Conservation (phyloP, 352 stramenopile species). For the Stephanocyclus meneghinianus region DNA sequence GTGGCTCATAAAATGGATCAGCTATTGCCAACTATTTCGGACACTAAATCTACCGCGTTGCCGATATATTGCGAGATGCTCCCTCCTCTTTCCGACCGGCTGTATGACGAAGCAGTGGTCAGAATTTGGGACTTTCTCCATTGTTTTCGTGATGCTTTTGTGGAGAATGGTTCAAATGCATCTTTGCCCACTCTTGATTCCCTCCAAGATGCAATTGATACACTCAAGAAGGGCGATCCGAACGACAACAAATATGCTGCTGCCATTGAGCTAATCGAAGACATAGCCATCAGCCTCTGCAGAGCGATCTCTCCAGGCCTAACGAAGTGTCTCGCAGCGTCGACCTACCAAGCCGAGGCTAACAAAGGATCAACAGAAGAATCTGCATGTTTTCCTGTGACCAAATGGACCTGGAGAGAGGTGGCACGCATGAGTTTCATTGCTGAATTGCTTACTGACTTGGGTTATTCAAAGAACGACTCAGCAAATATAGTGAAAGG, state of each 20-base stretch:
- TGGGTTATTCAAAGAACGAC: constrained; percentile 77
- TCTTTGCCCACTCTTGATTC: constrained; percentile 67
- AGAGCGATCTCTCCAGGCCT: constrained; percentile 66
- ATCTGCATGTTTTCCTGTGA: constrained; percentile 67
- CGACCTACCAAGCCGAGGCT: constrained; percentile 21
- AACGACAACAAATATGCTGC: constrained; percentile 47
- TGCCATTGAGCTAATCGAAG: constrained; percentile 61
- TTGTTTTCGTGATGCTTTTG: constrained; percentile 75
- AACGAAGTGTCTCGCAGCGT: constrained; percentile 54
- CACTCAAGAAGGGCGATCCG: constrained; percentile 40
- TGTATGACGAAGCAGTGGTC: constrained; percentile 78
- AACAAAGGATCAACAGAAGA: constrained; percentile 42
- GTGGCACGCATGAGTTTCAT: constrained; percentile 77
- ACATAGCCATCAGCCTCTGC: constrained; percentile 74
- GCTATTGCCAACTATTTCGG: constrained; percentile 16
- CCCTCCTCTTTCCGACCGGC: constrained; percentile 58
- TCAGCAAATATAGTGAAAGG: constrained; percentile 74
- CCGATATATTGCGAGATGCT: constrained; percentile 48
- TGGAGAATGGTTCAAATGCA: constrained; percentile 26
- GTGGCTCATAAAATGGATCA: constrained; percentile 58
- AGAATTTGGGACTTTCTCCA: constrained; percentile 82
- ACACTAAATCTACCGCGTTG: constrained; percentile 26
- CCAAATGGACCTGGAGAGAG: constrained; percentile 80
- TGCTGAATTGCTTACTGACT: constrained; percentile 75
- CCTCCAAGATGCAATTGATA: constrained; percentile 76